Evolutionary conservation across 179 eudicot genomes (phyloP), one percentile per base, ranked within the genome.

Genomic region (Heliamphora ciliata): DNA sequence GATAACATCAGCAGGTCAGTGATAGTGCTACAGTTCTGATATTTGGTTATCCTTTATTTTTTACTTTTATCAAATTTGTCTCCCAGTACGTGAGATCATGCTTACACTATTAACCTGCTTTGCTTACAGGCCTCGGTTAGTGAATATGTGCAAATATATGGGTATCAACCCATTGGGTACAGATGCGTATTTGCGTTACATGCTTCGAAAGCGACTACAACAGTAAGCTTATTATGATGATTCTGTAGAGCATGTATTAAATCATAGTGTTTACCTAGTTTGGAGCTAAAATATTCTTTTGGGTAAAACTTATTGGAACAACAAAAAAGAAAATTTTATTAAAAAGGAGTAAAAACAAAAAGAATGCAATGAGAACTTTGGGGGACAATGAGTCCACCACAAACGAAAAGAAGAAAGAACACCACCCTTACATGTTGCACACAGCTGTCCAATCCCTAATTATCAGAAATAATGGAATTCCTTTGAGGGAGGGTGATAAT

Each of bases 81-180:
- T 48, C 64, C 56, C 18, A 3, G 64, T 48, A 67, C 44, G 15
- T 40, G 63, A 17, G 64, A 40, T 54, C 10, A 24, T 48, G 21
- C 55, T 78, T 54, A 67, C 65, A 6, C 15, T 50, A 17, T 64
- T 76, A 13, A 31, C 72, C 11, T 61, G 78, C 2, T 74, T 72
- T 77, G 24, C 67, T 59, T 78, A 87, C 91, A 94, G 98, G 92
- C 92, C 98, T 78, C 92, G 97, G 15, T 84, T 94, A 77, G 93
- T 92, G 86, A 92, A 85, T 77, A 92, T 93, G 98, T 94, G 97
- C 91, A 94, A 94, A 86, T 94, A 94, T 82, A 92, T 94, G 98
- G 94, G 93, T 63, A 90, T 92, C 83, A 89, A 78, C 54, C 90
- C 97, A 21, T 90, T 80, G 82, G 97, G 97, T 73, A 94, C 97